Evolutionary conservation across 768 basidiomycete species (phyloP), one percentile per base, ranked within the genome.

Genomic region (Trametes villosa): DNA sequence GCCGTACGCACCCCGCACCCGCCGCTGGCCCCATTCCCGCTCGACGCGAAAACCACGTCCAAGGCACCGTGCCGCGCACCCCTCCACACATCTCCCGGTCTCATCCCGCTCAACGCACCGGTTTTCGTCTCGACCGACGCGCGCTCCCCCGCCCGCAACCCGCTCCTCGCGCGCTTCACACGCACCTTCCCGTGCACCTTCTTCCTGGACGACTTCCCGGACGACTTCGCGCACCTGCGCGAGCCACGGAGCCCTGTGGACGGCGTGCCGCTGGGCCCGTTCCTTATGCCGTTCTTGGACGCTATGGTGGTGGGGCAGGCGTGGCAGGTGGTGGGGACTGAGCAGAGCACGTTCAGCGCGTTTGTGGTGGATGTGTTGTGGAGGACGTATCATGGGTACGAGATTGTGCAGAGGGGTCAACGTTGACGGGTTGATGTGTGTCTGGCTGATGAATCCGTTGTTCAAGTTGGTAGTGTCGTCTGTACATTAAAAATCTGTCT

Each of bases 281-380:
- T 84, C 64, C 59, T 90, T 12, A 66, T 82, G 22, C 88, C 90
- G 2, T 82, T 91, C 58, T 65, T 93, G 31, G 91, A 92, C 68
- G 89, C 86, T 7, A 77, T 91, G 75, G 81, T 94, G 30, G 82
- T 84, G 17, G 83, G 83, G 3, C 78, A 79, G 53, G 87, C 86
- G 0, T 73, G 78, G 70, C 74, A 67, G 17, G 80, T 91, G 30
- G 82, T 87, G 0, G 89, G 88, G 2, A 94, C 91, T 13, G 81
- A 84, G 54, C 81, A 83, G 56, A 92, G 89, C 67, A 92, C 92
- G 30, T 93, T 91, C 65, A 89, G 88, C 70, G 74, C 77, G 53
- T 94, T 86, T 63, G 81, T 89, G 20, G 74, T 78, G 57, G 86
- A 90, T 59, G 83, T 90, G 26, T 68, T 92, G 62, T 89, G 89